These are phyloP conservation scores for Penicillium sp. DNA, from an alignment of 2,329 filamentous ascomycete species.

Conservation along the genomic window DNA sequence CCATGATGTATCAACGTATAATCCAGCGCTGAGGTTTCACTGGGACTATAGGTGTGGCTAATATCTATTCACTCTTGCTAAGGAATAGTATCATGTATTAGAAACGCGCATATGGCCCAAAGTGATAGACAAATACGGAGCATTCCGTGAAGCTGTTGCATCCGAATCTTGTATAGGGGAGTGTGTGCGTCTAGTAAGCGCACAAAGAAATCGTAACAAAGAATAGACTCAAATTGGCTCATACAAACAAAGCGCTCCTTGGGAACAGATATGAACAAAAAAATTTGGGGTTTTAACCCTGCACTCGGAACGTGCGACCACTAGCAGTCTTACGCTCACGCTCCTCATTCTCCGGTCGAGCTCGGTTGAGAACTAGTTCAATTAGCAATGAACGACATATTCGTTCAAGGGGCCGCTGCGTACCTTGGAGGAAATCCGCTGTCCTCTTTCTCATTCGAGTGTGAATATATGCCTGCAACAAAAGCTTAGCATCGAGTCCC, in stretches of 20 bases:
- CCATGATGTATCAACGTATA: too few species aligned
- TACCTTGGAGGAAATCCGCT: constrained; percentile 96
- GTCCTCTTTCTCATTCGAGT: constrained; percentile 96
- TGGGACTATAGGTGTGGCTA: too few species aligned
- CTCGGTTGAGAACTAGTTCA: constrained; percentile 80
- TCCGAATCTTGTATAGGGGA: too few species aligned
- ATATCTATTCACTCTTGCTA: too few species aligned
- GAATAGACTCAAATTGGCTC: constrained; percentile 20
- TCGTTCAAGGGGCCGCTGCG: constrained; percentile 25
- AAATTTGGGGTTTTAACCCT: constrained; percentile 41
- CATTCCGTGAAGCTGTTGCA: too few species aligned
- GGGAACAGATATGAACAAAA: constrained; percentile 25
- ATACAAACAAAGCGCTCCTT: constrained; percentile 23
- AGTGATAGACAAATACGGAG: too few species aligned
- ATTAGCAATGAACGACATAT: constrained; percentile 33
- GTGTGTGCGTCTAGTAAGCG: neutral
- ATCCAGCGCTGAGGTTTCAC: too few species aligned
- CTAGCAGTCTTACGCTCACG: constrained; percentile 98
- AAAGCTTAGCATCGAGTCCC: constrained; percentile 7
- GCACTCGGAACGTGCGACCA: constrained; percentile 81
- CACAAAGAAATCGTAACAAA: neutral
- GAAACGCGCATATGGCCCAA: too few species aligned
- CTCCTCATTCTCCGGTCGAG: constrained; percentile 91
- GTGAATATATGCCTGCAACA: constrained; percentile 81
- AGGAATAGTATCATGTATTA: too few species aligned